Evolutionary conservation across 169 alveolate species (phyloP).

Genomic region (Sarcocystis neurona): DNA sequence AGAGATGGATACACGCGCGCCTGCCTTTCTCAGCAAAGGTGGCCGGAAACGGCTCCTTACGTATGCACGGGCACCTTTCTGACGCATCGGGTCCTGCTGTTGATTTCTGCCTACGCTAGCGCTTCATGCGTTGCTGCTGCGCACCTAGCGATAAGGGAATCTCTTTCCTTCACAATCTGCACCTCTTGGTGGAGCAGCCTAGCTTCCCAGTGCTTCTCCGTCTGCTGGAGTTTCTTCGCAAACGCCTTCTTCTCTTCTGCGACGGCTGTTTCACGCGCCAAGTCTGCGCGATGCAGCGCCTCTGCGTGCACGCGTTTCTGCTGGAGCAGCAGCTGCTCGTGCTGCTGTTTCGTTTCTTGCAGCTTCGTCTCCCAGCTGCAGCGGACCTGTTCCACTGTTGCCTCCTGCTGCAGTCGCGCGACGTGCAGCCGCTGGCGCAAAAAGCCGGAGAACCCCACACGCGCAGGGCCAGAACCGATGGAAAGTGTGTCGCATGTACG

Average conservation of each 20-base stretch:
- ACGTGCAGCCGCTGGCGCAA: background rate
- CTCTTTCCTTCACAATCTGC: slow-evolving; percentile 16
- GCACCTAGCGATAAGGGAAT: slow-evolving; percentile 15
- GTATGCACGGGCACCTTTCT: too few species aligned
- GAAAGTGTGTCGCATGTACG: too few species aligned
- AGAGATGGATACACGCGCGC: too few species aligned
- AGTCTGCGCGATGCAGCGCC: background rate
- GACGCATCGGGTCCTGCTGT: too few species aligned
- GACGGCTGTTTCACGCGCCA: slow-evolving; percentile 4
- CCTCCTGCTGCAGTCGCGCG: slow-evolving; percentile 5
- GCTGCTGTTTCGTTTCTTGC: background rate
- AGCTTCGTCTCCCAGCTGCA: slow-evolving; percentile 20
- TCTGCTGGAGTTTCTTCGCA: background rate
- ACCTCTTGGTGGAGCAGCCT: slow-evolving; percentile 22
- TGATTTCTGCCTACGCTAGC: too few species aligned
- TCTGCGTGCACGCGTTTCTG: background rate
- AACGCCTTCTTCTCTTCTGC: background rate
- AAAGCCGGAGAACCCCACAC: too few species aligned
- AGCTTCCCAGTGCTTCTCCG: slow-evolving; percentile 2
- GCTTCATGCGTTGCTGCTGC: too few species aligned
- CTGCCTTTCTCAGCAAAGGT: too few species aligned
- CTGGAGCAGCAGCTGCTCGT: background rate
- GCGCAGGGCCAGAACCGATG: too few species aligned
- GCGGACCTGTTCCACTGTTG: background rate
- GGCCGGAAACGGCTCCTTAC: too few species aligned